These are phyloP conservation scores for Didymella lethalis DNA, from an alignment of 2,329 filamentous ascomycete genomes.

Conservation along the genomic window DNA sequence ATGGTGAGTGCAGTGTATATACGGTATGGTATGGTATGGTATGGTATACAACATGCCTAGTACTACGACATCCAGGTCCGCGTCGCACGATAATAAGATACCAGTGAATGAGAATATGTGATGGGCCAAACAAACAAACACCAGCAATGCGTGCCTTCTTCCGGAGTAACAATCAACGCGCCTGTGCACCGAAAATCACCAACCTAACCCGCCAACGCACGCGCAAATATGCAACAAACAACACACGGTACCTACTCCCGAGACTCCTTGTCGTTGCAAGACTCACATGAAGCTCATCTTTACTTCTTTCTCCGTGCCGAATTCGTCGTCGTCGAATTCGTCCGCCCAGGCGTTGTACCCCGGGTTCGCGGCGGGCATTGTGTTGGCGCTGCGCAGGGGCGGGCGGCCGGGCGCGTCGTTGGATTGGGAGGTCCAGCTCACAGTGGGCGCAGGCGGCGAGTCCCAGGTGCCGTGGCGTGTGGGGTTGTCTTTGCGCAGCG, in stretches of 20 bases:
- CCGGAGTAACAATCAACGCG: neutral
- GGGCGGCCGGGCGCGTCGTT: constrained; percentile 40
- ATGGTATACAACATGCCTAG: too few species aligned
- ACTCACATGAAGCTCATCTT: constrained; percentile 56
- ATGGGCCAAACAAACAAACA: neutral
- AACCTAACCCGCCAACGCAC: neutral
- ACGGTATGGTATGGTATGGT: too few species aligned
- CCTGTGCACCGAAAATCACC: neutral
- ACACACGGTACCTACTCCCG: neutral
- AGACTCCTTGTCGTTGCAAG: neutral
- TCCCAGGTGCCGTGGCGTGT: constrained; percentile 1
- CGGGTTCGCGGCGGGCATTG: constrained; percentile 34
- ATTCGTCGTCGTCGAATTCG: constrained; percentile 57
- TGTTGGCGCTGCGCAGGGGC: constrained; percentile 39
- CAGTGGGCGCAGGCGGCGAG: neutral
- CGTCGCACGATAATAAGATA: neutral
- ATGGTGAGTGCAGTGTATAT: neutral
- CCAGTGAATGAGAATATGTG: neutral
- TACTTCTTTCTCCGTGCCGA: constrained; percentile 57
- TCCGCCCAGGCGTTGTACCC: constrained; percentile 59
- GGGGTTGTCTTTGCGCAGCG: neutral
- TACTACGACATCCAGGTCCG: too few species aligned
- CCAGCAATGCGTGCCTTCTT: neutral
- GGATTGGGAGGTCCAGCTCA: constrained; percentile 10
- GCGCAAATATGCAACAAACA: neutral